These are phyloP conservation scores for Colletotrichum somersetense DNA, from an alignment of 2,329 filamentous ascomycete genomes.

Conservation along the genomic window DNA sequence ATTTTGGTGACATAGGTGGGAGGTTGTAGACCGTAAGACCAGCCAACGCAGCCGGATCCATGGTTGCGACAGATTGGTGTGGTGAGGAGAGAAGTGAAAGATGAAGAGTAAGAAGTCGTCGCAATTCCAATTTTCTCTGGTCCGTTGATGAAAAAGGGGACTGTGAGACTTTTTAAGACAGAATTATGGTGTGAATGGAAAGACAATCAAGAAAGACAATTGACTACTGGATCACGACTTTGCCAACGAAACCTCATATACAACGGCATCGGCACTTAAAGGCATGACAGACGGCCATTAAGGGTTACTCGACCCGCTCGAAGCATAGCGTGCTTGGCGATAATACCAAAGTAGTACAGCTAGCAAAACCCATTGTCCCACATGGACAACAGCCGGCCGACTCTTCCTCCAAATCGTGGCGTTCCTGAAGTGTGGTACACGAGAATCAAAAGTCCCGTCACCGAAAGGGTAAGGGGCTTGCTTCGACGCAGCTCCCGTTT, in stretches of 20 bases:
- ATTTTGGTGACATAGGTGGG: conserved; percentile 45
- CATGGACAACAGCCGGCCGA: neutral
- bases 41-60: conserved; percentile 27
- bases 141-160: neutral
- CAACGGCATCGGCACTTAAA: conserved; percentile 14
- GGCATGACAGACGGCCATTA: conserved; percentile 9
- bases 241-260: neutral
- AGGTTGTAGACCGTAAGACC: conserved; percentile 48
- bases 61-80: neutral
- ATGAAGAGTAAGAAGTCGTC: neutral
- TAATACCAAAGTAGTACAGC: conserved; percentile 3
- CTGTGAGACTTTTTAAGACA: conserved; percentile 4
- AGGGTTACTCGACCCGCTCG: conserved; percentile 2
- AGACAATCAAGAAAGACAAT: neutral
- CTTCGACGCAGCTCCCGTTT: conserved; percentile 3
- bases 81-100: neutral
- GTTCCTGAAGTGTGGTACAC: neutral
- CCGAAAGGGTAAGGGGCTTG: neutral
- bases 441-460: neutral
- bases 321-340: conserved; percentile 28
- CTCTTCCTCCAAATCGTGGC: conserved; percentile 1
- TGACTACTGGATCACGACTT: neutral
- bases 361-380: conserved; percentile 8
- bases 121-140: neutral
- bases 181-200: neutral